Base-by-base conservation (phyloP, 305 asterid species). In the Fraxinus latifolia region DNA sequence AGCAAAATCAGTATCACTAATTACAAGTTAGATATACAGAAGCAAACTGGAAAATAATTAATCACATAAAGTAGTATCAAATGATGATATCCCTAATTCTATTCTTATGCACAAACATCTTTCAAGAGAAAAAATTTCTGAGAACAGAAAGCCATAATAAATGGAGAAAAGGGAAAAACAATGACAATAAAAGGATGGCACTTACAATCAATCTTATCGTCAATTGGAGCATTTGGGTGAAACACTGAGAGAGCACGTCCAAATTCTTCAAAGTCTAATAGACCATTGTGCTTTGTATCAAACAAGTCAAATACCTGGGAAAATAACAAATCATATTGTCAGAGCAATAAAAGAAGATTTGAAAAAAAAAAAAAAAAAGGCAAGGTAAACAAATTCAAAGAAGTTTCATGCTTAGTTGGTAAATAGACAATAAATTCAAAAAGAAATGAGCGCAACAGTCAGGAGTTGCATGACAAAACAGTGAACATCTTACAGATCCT, bases 231-330 rank as follows among this genome's bases (percentile, higher is more conserved):
- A 87, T 90, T 89, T 4, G 92, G 97, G 87, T 92, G 97, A 82
- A 92, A 92, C 31, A 92, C 93, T n/a, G 97, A 91, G 82, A 92
- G 94, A 62, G 97, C 94, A 42, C 90, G 90, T 3, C 95, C 97
- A 91, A 92, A 92, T 88, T 91, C 94, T 79, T 91, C 94, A 82
- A 92, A 92, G 77, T 86, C 97, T 83, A 92, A 79, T 79, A 89
- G 83, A 74, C 95, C 97, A 77, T 89, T 92, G 86, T 91, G 97
- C 84, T 91, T 92, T 39, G 92, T 88, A 84, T 92, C 97, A 82
- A 92, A 92, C 78, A 91, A 85, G 90, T 92, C 97, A 80, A 94
- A 94, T 25, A 94, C 95, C 98, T 92, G 79, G 76, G 14, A n/a
- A 33, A 23, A 8, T n/a, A 72, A n/a, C 36, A 33, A 9, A 32